Percentiles rank a stretch among this genome's conserved stretches.
Evolutionary conservation across 2,329 filamentous ascomycete species (phyloP).

Genomic region (Aurifilum marmelostoma): DNA sequence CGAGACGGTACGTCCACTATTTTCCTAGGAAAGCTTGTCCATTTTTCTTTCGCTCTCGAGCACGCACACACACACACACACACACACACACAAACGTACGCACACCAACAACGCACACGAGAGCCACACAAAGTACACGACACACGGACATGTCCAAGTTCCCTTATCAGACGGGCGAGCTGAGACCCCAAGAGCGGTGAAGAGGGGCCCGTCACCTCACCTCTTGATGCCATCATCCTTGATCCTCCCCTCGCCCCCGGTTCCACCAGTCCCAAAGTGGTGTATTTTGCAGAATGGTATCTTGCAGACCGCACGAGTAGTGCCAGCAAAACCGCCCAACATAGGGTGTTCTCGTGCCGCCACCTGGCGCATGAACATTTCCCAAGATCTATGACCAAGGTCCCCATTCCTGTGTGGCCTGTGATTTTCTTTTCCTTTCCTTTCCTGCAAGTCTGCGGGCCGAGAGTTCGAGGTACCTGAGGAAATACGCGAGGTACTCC

Average conservation of each 20-base stretch:
- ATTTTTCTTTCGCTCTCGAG: not conserved
- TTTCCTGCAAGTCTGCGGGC: not conserved
- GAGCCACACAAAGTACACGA: not conserved
- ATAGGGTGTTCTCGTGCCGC: slow-evolving; percentile 8
- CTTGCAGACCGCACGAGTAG: slow-evolving; percentile 11
- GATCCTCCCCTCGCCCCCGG: not conserved
- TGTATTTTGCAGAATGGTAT: slow-evolving; percentile 18
- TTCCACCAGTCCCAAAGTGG: slow-evolving; percentile 9
- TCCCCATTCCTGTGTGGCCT: slow-evolving; percentile 8
- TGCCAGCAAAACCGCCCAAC: not conserved
- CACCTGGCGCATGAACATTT: slow-evolving; percentile 15
- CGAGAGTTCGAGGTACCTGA: not conserved
- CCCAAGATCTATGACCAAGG: slow-evolving; percentile 5
- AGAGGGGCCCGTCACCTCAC: not conserved
- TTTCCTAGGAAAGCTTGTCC: not conserved
- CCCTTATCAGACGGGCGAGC: slow-evolving; percentile 13
- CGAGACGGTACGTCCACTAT: slow-evolving; percentile 24
- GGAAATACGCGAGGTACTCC: not conserved
- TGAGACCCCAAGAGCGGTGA: slow-evolving; percentile 21
- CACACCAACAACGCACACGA: no score
- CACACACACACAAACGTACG: not conserved
- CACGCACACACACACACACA: not conserved
- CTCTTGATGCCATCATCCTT: not conserved
- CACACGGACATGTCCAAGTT: not conserved
- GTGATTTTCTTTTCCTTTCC: no score